Percentiles rank a stretch among this genome's conserved stretches.
These are phyloP conservation scores for Camelina sativa DNA, from an alignment of 345 rosid species.

Conservation along the genomic window DNA sequence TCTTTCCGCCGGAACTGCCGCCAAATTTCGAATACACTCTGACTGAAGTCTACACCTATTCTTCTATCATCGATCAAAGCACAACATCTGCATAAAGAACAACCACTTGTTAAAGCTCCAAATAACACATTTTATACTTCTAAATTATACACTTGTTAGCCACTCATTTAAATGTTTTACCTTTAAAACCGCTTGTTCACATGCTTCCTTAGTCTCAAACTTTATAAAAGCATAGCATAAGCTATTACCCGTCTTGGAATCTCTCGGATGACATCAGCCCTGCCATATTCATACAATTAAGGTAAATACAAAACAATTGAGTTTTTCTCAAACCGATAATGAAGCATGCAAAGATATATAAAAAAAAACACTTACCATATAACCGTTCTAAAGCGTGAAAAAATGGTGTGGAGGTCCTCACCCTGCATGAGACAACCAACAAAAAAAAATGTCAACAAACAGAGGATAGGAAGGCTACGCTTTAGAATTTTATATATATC, in stretches of 20 bases:
- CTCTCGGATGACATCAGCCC: conserved; percentile 90
- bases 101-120: conserved; percentile 12
- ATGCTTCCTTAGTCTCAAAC: conserved; percentile 72
- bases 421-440: conserved; percentile 57
- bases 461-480: too few species aligned
- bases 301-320: not conserved
- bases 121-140: not conserved
- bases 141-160: not conserved
- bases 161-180: conserved; percentile 35
- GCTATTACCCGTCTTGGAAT: conserved; percentile 65
- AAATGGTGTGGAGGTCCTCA: conserved; percentile 89
- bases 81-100: conserved; percentile 68
- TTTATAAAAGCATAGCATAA: conserved; percentile 78
- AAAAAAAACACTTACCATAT: not conserved
- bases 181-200: conserved; percentile 83
- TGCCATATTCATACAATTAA: conserved; percentile 43
- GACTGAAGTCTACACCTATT: conserved; percentile 92
- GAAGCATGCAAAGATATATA: too few species aligned
- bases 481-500: not conserved
- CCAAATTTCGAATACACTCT: conserved; percentile 83
- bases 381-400: conserved; percentile 85
- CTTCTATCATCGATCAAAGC: conserved; percentile 95
- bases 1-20: conserved; percentile 58
- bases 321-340: not conserved
- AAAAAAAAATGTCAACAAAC: not conserved